Percentiles rank a stretch among this genome's conserved stretches.
Conservation (phyloP, 2,329 filamentous ascomycete genomes). For the Sclerotinia minor region DNA sequence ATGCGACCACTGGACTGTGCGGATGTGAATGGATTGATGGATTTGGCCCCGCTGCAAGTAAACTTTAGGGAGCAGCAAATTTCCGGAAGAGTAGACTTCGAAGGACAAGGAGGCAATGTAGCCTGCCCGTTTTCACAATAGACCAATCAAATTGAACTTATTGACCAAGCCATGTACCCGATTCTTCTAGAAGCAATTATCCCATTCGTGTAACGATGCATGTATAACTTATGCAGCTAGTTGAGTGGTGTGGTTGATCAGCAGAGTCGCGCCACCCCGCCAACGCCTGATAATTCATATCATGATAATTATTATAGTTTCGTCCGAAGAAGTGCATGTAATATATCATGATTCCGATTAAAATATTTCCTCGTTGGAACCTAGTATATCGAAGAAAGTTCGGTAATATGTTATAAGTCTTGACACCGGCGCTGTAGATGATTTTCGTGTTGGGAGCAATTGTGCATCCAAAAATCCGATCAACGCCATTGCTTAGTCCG, state of each 20-base stretch:
- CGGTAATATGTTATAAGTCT: neutral
- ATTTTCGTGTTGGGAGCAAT: neutral
- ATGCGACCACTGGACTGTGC: constrained; percentile 21
- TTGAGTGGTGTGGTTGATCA: constrained; percentile 3
- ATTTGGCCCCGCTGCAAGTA: constrained; percentile 21
- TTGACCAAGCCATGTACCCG: neutral
- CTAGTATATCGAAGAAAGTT: too few relatives aligned
- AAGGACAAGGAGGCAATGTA: neutral
- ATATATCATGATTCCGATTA: neutral
- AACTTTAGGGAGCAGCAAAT: neutral
- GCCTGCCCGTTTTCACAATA: neutral
- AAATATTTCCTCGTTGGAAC: neutral
- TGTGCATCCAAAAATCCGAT: neutral
- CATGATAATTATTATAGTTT: neutral
- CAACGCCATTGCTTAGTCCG: neutral
- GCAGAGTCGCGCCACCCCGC: constrained; percentile 6
- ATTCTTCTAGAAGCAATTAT: neutral
- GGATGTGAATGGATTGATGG: constrained; percentile 26
- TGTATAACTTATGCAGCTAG: neutral
- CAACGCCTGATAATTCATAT: neutral
- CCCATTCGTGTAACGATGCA: neutral
- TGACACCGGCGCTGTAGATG: too few relatives aligned
- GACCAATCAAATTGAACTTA: neutral
- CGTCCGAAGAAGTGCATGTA: too few relatives aligned
- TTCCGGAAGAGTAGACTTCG: neutral